phyloP scores from a whole-genome alignment of 1,284 basidiomycete species.

The Inonotus obliquus region DNA sequence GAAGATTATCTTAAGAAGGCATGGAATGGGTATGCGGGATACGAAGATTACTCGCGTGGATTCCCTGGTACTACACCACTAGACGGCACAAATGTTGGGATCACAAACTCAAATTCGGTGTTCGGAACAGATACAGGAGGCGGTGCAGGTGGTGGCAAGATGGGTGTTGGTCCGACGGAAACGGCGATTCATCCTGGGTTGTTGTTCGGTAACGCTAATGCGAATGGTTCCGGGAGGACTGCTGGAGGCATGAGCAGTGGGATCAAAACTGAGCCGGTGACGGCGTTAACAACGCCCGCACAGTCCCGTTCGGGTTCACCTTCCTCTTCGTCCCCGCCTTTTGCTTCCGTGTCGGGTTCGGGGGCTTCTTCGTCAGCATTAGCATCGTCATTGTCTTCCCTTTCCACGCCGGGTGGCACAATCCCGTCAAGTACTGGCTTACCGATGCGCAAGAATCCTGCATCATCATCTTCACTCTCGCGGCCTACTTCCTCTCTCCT shows the following conservation, averaged over 20 bases:
- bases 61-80: constrained; percentile 45
- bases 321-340: constrained; percentile 2
- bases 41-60: constrained; percentile 57
- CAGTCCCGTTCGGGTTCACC: constrained; percentile 1
- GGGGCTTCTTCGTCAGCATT: background rate
- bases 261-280: background rate
- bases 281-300: constrained; percentile 1
- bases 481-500: constrained; percentile 50
- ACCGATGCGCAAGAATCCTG: background rate
- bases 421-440: background rate
- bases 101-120: background rate
- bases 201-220: constrained; percentile 27
- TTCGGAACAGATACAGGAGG: background rate
- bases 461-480: constrained; percentile 43
- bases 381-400: background rate
- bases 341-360: background rate
- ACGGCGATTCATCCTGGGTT: constrained; percentile 63
- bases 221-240: background rate
- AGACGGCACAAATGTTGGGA: background rate
- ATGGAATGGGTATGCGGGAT: constrained; percentile 44
- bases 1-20: constrained; percentile 21
- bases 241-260: background rate
- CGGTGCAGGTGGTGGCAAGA: background rate
- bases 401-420: background rate
- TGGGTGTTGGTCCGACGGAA: constrained; percentile 7